Base-by-base conservation (phyloP, 2,329 filamentous ascomycete species). In the Berkeleyomyces rouxiae region DNA sequence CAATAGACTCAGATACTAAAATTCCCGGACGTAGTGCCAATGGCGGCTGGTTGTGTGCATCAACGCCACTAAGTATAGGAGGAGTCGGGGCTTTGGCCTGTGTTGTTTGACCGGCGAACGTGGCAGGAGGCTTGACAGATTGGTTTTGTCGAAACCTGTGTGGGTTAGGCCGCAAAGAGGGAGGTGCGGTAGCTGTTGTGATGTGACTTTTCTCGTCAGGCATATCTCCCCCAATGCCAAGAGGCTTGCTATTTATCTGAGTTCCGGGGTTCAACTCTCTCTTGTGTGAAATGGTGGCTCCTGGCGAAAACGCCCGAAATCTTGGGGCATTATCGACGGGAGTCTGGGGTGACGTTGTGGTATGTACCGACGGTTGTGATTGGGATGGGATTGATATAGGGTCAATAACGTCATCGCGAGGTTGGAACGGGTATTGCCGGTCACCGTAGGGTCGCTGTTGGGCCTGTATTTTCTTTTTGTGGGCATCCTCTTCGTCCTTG, bases 351-450 rank as follows among this genome's bases (percentile, higher is more conserved):
- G 42, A 6, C 10, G 11, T 31, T 53, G 43, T 13, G n/a, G 33
- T 59, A 11, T 11, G 1, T 13, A 7, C 10, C 39, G 37, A 51
- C 31, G 44, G 46, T 16, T 44, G 36, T 37, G 61, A 46, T n/a
- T 37, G 42, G 23, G 31, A 23, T n/a, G 44, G 36, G 31, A 40
- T 49, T 23, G 51, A 31, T 5, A 57, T 13, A 11, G 37, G 13
- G 10, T 55, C 39, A 7, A 23, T 1, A 51, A 37, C 33, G n/a
- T 65, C 61, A 0, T 63, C 42, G 5, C 23, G 59, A 10, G 65
- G 65, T 53, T 66, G 66, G 39, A 65, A 66, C 7, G 65, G 65
- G 57, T 67, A 67, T n/a, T 65, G 61, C 7, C 62, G 57, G 9
- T 59, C 47, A 0, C 40, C 60, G 23, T 62, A 65, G 7, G 61